phyloP scores from a whole-genome alignment of 2,329 filamentous ascomycete genomes.

The Corniculantispora saksenae region DNA sequence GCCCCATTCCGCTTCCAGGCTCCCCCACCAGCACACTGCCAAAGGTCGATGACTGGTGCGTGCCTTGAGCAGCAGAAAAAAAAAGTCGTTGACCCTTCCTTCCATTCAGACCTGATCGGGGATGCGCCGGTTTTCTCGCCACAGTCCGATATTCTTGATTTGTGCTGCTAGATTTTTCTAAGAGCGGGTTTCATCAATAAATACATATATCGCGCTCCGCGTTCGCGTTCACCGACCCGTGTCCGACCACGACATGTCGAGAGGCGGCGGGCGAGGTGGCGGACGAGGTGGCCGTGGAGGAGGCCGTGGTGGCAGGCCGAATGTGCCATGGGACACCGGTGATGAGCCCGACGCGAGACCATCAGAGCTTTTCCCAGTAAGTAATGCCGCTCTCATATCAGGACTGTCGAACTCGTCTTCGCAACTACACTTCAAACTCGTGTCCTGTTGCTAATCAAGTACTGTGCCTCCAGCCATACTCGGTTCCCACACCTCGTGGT shows the following conservation, averaged over 20 bases:
- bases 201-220: not conserved
- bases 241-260: slow-evolving; percentile 44
- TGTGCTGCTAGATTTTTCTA: not conserved
- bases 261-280: slow-evolving; percentile 53
- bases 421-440: not conserved
- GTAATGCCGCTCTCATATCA: slow-evolving; percentile 23
- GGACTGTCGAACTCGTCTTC: too few species aligned
- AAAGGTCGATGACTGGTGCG: not conserved
- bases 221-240: not conserved
- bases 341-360: slow-evolving; percentile 59
- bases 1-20: not conserved
- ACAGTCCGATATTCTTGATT: not conserved
- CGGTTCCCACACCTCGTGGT: slow-evolving; percentile 47
- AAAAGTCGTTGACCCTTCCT: not conserved
- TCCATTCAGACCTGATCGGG: not conserved
- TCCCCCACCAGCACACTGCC: not conserved
- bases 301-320: slow-evolving; percentile 46
- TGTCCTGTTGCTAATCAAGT: slow-evolving; percentile 2
- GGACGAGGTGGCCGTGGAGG: slow-evolving; percentile 53
- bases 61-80: not conserved
- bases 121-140: not conserved
- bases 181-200: not conserved
- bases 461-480: slow-evolving; percentile 44
- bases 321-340: slow-evolving; percentile 53
- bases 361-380: slow-evolving; percentile 60